phyloP scores from a whole-genome alignment of 768 basidiomycete genomes.

The Boletus sp. region DNA sequence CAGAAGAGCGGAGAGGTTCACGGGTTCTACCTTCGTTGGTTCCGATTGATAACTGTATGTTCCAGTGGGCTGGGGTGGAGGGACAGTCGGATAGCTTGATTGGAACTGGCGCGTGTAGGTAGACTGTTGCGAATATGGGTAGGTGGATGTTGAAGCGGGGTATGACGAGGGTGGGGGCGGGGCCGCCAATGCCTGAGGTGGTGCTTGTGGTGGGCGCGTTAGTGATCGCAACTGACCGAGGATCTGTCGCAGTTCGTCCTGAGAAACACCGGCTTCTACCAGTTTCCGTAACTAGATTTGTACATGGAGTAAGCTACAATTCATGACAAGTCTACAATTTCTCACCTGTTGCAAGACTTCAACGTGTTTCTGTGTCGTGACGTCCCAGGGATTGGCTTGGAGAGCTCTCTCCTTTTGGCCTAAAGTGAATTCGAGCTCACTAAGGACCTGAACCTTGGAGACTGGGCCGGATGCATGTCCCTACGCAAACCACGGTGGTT shows the following conservation, averaged over 20 bases:
- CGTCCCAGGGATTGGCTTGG: constrained; percentile 73
- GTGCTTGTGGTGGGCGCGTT: constrained; percentile 40
- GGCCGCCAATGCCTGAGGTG: constrained; percentile 31
- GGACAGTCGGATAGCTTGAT: constrained; percentile 29
- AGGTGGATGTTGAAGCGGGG: constrained; percentile 24
- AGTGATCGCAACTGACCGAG: constrained; percentile 64
- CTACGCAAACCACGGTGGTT: constrained; percentile 19
- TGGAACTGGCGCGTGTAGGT: constrained; percentile 28
- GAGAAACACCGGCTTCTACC: constrained; percentile 77
- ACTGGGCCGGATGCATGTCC: constrained; percentile 46
- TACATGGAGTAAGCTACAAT: constrained; percentile 4
- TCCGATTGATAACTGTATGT: constrained; percentile 25
- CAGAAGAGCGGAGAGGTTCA: constrained; percentile 31
- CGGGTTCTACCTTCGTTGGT: constrained; percentile 28
- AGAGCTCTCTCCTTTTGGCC: constrained; percentile 74
- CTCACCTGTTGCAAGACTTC: constrained; percentile 78
- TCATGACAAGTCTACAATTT: neutral
- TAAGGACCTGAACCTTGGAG: constrained; percentile 75
- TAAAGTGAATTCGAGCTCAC: constrained; percentile 78
- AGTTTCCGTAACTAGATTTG: constrained; percentile 57
- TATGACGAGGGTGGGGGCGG: constrained; percentile 25
- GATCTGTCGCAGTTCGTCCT: constrained; percentile 76
- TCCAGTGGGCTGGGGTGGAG: constrained; percentile 33
- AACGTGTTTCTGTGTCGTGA: constrained; percentile 64
- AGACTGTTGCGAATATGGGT: constrained; percentile 31